Evolutionary conservation across 2,329 filamentous ascomycete species (phyloP).

Genomic region (Colletotrichum godetiae): DNA sequence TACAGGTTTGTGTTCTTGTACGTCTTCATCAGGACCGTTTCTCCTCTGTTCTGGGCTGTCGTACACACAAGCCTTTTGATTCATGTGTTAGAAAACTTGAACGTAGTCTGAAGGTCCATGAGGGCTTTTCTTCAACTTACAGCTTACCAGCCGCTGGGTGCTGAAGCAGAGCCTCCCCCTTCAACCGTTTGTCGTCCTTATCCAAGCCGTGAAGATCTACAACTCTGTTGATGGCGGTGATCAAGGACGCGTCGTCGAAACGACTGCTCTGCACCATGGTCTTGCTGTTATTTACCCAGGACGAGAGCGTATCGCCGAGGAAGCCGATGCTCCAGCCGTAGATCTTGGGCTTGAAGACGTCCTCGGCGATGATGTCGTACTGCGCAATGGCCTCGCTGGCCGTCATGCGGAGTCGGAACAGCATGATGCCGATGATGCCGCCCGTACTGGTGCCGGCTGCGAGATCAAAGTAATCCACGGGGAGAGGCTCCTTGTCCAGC

Average conservation of each 20-base stretch:
- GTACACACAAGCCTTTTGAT: neutral
- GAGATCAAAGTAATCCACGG: constrained; percentile 45
- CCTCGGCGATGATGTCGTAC: neutral
- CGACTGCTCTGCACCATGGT: neutral
- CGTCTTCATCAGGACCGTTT: neutral
- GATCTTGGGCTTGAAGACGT: neutral
- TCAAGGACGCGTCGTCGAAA: neutral
- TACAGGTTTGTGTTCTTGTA: neutral
- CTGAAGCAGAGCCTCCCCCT: neutral
- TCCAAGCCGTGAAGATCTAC: neutral
- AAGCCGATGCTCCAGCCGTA: neutral
- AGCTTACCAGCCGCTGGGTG: neutral
- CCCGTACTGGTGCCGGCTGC: constrained; percentile 44
- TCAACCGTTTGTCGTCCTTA: neutral
- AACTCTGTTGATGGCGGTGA: neutral
- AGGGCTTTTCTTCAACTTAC: neutral
- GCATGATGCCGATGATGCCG: constrained; percentile 54
- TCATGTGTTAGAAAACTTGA: neutral
- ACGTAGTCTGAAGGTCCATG: neutral
- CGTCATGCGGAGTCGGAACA: constrained; percentile 43
- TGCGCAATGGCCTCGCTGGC: neutral
- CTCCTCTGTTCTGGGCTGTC: neutral
- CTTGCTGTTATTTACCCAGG: neutral
- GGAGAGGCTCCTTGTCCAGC: constrained; percentile 27
- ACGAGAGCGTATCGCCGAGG: neutral